Base-by-base conservation (phyloP, 148 eudicot species). In the Gaultheria prostrata region DNA sequence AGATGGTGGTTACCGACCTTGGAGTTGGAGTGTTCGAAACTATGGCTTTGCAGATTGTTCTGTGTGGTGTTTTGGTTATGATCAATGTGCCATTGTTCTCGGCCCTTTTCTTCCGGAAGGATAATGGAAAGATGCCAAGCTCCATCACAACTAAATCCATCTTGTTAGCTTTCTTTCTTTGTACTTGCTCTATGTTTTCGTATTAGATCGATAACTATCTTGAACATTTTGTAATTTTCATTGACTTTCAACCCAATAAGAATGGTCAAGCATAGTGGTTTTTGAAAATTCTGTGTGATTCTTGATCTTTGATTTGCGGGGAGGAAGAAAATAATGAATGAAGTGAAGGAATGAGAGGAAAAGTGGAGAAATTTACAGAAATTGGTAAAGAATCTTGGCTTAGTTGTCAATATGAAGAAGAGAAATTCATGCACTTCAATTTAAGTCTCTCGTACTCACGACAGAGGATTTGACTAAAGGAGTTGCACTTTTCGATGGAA, bases 71-170 rank as follows among this genome's bases (percentile, higher is more conserved):
- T 83, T 74, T 94, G 80, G 90, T 94, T 54, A 1, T 85, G 5
- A 87, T 94, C 69, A 93, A 94, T 78, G 77, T 86, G 51, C 99
- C 99, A 1, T 70, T 94, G 78, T 92, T 89, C 77, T 70, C 76
- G 32, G 99, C 93, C 33, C 69, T 89, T 35, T 90, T 94, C 80
- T 30, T 92, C 4, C 84, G 99, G 82, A 89, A 89, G 46, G 99
- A 96, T 61, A 85, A 84, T 35, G 99, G 99, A n/a, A 91, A 85
- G 84, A 81, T 96, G 86, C 98, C 98, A 0, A 84, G 28, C 79
- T 91, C 92, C 59, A 84, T 92, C 39, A 85, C 88, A 6, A 10
- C 79, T 2, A 91, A 90, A 84, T 91, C 95, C 26, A 57, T 86
- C 4, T 50, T 84, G 21, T 48, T 92, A 8, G 92, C 92, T 74